Evolutionary conservation across 1,284 basidiomycete genomes (phyloP).

Genomic region (Melampsora occidentalis): DNA sequence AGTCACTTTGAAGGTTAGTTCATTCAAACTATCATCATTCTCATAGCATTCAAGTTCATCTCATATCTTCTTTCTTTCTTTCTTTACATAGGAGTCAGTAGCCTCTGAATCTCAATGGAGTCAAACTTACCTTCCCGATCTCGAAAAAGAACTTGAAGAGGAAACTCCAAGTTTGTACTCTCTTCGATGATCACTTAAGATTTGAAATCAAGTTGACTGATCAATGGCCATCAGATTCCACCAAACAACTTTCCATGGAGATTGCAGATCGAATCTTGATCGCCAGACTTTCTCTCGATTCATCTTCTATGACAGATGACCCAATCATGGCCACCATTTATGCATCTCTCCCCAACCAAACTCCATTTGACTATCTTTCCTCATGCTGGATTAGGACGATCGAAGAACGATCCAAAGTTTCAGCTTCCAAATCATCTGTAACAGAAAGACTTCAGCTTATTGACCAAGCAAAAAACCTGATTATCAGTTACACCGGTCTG

Average conservation of each 20-base stretch:
- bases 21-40: no score
- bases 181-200: background rate
- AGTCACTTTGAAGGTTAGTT: constrained; percentile 34
- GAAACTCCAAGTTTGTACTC: constrained; percentile 24
- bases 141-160: constrained; percentile 40
- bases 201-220: background rate
- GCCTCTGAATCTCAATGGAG: constrained; percentile 7
- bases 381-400: constrained; percentile 85
- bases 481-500: constrained; percentile 87
- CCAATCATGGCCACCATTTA: constrained; percentile 74
- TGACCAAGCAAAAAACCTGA: constrained; percentile 70
- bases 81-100: background rate
- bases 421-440: constrained; percentile 62
- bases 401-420: constrained; percentile 57
- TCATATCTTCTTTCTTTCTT: background rate
- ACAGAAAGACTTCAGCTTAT: constrained; percentile 61
- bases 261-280: constrained; percentile 79
- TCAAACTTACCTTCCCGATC: constrained; percentile 25
- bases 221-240: constrained; percentile 43
- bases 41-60: background rate
- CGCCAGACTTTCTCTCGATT: constrained; percentile 77
- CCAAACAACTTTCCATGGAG: constrained; percentile 43
- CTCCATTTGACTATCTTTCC: constrained; percentile 84
- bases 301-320: constrained; percentile 72
- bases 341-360: constrained; percentile 72